Conservation (phyloP, 2,329 filamentous ascomycete species). For the Pseudocercospora musae region DNA sequence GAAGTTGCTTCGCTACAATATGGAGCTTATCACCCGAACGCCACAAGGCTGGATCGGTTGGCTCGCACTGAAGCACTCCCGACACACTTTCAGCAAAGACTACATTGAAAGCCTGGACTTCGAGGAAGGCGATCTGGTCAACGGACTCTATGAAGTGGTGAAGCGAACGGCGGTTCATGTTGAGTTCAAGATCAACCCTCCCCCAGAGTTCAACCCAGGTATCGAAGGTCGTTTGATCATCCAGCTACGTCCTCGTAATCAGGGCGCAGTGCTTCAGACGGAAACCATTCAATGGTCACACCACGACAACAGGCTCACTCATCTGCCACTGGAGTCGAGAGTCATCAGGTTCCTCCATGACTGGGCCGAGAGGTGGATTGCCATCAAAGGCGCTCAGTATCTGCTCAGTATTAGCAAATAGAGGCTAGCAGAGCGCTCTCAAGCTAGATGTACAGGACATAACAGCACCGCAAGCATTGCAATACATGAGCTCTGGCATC, state of each 20-base stretch:
- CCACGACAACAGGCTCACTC: slow-evolving; percentile 11
- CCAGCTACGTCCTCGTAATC: slow-evolving; percentile 17
- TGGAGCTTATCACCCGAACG: slow-evolving; percentile 16
- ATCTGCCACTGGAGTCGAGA: slow-evolving; percentile 22
- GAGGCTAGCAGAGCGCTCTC: no score
- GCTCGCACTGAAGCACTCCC: slow-evolving; percentile 9
- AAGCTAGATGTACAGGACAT: no score
- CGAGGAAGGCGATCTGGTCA: slow-evolving; percentile 22
- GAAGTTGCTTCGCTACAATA: slow-evolving; percentile 19
- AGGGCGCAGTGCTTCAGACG: slow-evolving; percentile 19
- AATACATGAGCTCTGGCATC: no score
- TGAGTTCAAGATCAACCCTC: slow-evolving; percentile 16
- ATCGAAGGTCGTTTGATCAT: slow-evolving; percentile 19
- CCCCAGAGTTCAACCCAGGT: not conserved
- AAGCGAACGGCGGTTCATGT: slow-evolving; percentile 15
- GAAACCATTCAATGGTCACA: slow-evolving; percentile 26
- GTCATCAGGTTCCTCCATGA: slow-evolving; percentile 19
- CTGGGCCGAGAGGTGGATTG: slow-evolving; percentile 14
- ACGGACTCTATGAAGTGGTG: slow-evolving; percentile 22
- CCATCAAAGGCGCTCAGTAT: slow-evolving; percentile 16
- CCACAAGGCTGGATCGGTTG: slow-evolving; percentile 20
- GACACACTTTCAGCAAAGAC: slow-evolving; percentile 19
- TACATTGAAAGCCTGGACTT: slow-evolving; percentile 22
- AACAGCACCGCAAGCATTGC: no score
- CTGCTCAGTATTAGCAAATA: slow-evolving; percentile 4